phyloP scores from a whole-genome alignment of 176 grass and related monocot species.

The Lolium perenne region DNA sequence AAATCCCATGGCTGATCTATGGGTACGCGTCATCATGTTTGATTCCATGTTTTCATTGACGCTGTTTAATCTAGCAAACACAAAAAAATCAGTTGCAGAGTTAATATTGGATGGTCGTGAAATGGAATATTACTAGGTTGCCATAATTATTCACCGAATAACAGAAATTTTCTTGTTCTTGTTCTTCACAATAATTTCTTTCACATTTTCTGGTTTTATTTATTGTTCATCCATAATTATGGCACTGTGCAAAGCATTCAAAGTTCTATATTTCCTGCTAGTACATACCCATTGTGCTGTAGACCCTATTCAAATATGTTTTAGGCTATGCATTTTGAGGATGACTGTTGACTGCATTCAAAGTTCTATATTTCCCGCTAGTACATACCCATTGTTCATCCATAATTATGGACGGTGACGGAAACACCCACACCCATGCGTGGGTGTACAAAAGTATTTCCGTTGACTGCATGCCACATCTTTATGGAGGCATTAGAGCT shows the following conservation, averaged over 20 bases:
- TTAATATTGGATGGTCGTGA: background rate
- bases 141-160: background rate
- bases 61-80: background rate
- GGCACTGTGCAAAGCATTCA: background rate
- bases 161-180: background rate
- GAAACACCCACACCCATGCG: too few relatives aligned
- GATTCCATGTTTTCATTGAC: background rate
- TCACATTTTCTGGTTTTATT: background rate
- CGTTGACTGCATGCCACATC: background rate
- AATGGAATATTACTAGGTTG: background rate
- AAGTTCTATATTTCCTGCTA: background rate
- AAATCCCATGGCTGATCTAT: background rate
- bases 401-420: too few relatives aligned
- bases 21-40: background rate
- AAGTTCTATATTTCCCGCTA: too few relatives aligned
- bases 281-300: slow-evolving; percentile 3
- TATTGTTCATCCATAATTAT: background rate
- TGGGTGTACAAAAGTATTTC: too few relatives aligned
- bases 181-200: background rate
- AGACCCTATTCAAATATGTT: background rate
- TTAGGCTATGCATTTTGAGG: slow-evolving; percentile 17
- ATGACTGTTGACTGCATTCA: slow-evolving; percentile 11
- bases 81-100: background rate
- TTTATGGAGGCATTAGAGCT: background rate
- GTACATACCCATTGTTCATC: too few relatives aligned